Base-by-base conservation (phyloP, 2,329 filamentous ascomycete genomes). In the Sarocladium kiliense region DNA sequence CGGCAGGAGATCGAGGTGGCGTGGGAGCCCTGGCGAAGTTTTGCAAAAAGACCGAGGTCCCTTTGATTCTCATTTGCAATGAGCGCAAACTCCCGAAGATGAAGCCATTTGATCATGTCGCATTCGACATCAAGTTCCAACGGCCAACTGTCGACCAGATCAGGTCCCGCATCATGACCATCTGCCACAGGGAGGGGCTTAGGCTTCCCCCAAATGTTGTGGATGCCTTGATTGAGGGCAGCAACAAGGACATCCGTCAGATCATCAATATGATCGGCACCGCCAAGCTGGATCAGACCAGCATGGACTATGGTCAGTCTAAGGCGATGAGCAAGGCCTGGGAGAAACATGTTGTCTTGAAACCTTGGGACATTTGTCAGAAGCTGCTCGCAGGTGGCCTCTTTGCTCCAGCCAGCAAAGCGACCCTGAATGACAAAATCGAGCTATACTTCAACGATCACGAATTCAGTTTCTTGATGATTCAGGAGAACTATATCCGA, bases 371-470 rank as follows among this genome's bases (percentile, higher is more conserved):
- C 66, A 99, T 99, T 64, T 92, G 90, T 59, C 83, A 88, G 67
- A 97, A 97, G 74, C 91, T 99, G 67, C 82, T 99, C 5, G 90
- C 84, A 25, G 87, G 91, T 3, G 90, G 91, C 36, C 84, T 97
- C 71, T 99, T 97, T 71, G 81, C 89, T 23, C 81, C 86, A 3
- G 84, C 86, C 51, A 95, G 91, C 72, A 95, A 90, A 61, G 78
- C 89, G 2, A 96, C 91, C 0, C 76, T 99, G 34, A 97, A 97
- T 67, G 93, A 99, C 70, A 99, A 99, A 77, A 94, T 95, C 59
- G 93, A 99, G 72, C 83, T 99, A 1, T 99, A 99, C 71, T 99
- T 99, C 78, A 97, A 99, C 69, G 94, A 99, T 64, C 94, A 99
- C 66, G 94, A 99, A 64, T 96, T 97, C 73, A 97, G 91, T 65